A percentile compares a stretch with the other conserved stretches of the same genome.
phyloP scores from a whole-genome alignment of 495 filamentous ascomycete species.

The Tuber umbilicatum region DNA sequence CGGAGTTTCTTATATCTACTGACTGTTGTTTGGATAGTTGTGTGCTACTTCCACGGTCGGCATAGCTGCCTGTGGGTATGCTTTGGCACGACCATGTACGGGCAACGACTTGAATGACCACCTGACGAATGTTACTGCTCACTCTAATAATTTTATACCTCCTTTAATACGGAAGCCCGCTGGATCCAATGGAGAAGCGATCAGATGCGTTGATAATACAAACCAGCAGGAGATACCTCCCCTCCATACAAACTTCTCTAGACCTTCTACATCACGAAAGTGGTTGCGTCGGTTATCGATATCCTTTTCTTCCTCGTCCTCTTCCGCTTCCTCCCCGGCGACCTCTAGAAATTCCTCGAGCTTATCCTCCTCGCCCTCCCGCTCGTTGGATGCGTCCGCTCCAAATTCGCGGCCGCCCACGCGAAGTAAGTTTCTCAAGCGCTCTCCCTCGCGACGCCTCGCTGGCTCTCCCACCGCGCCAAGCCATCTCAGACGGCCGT shows the following conservation, averaged over 20 bases:
- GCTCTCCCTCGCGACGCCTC: slow-evolving; percentile 58
- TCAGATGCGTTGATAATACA: neutral
- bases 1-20: neutral
- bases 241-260: slow-evolving; percentile 14
- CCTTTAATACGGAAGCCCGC: slow-evolving; percentile 38
- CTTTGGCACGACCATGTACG: slow-evolving; percentile 52
- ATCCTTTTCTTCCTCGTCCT: slow-evolving; percentile 38
- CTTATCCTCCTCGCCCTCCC: slow-evolving; percentile 34
- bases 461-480: slow-evolving; percentile 34
- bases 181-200: slow-evolving; percentile 28
- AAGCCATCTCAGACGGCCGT: slow-evolving; percentile 39
- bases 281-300: slow-evolving; percentile 39
- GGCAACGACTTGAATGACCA: slow-evolving; percentile 36
- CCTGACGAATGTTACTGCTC: slow-evolving; percentile 33
- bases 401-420: slow-evolving; percentile 39
- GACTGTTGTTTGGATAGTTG: slow-evolving; percentile 47
- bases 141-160: slow-evolving; percentile 37
- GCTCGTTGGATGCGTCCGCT: slow-evolving; percentile 28
- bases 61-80: slow-evolving; percentile 59
- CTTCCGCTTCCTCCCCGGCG: slow-evolving; percentile 27
- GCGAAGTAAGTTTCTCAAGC: slow-evolving; percentile 81
- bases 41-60: slow-evolving; percentile 66
- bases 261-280: slow-evolving; percentile 32
- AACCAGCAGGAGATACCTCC: slow-evolving; percentile 14
- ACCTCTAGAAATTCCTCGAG: slow-evolving; percentile 31